A percentile compares a stretch with the other conserved stretches of the same genome.
Conservation (phyloP, 805 yeast genomes). For the Zygosaccharomyces lentus region DNA sequence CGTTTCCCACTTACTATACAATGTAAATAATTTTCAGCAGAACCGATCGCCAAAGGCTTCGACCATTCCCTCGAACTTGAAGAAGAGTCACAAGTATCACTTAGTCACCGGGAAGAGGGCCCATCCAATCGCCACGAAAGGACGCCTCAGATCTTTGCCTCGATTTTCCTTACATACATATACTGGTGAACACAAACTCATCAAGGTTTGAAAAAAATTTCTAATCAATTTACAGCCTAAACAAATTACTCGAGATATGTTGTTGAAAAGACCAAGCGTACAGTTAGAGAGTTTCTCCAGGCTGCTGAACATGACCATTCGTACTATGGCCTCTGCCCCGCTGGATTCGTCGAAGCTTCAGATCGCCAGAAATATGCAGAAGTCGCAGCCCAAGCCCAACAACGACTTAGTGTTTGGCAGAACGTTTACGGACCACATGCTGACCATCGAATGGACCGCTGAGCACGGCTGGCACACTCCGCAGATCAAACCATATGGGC, state of each 20-base stretch:
- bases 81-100: neutral
- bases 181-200: no score
- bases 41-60: neutral
- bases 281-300: neutral
- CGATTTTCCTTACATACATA: no score
- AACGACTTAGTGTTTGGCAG: constrained; percentile 67
- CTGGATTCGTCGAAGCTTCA: constrained; percentile 53
- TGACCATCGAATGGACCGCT: constrained; percentile 77
- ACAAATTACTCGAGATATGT: neutral
- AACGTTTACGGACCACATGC: constrained; percentile 82
- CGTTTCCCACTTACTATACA: neutral
- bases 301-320: neutral
- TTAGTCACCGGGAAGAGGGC: no score
- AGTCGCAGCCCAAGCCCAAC: constrained; percentile 54
- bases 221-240: no score
- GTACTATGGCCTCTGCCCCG: constrained; percentile 35
- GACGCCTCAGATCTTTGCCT: no score
- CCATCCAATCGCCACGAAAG: no score
- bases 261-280: constrained; percentile 12
- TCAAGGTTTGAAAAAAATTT: no score
- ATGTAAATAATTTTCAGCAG: neutral
- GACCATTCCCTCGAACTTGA: neutral
- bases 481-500: constrained; percentile 78
- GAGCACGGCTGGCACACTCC: constrained; percentile 86
- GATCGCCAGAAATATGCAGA: constrained; percentile 44